Evolutionary conservation across 768 basidiomycete genomes (phyloP), one percentile per base, ranked within the genome.

Genomic region (Trichaptum fuscoviolaceum): DNA sequence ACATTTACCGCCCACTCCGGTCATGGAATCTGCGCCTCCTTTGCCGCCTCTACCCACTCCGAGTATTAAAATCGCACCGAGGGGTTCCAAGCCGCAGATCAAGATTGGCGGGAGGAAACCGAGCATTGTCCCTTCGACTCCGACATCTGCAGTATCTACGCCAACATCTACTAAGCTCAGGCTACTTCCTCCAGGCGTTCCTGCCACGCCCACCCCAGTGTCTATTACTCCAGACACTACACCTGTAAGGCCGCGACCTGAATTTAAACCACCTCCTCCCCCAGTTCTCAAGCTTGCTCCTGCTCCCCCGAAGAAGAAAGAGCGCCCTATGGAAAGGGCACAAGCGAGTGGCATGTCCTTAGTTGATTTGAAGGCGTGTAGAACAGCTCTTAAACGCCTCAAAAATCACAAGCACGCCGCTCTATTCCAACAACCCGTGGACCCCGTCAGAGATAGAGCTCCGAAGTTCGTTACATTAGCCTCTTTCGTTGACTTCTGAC

Each of bases 361-460:
- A 35, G 85, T 87, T 62, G 95, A 96, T 73, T 76, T 93, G 67
- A 85, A 84, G 63, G 91, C 90, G 9, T 91, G 87, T 69, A 84
- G 87, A 63, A 91, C 84, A 67, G 89, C 88, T 1, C 76, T 96
- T 72, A 90, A 91, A 82, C 96, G 95, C 74, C 77, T 96, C 35
- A 84, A 84, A 72, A 72, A 84, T 26, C 84, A 94, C 75, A 95
- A 92, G 75, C 87, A 85, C 67, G 88, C 91, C 3, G 74, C 77
- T 27, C 72, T 91, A 64, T 99, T 99, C 77, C 79, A 88, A 57
- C 87, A 91, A 67, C 94, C 96, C 35, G 96, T 99, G n/a, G 95
- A 97, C 77, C 95, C 95, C n/a, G 86, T 96, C 57, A 84, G 94
- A 69, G 95, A 97, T 71, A 84, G 86, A 72, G 95, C 94, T 10